phyloP scores from a whole-genome alignment of 352 stramenopile species.

The Pythium dissotocum region DNA sequence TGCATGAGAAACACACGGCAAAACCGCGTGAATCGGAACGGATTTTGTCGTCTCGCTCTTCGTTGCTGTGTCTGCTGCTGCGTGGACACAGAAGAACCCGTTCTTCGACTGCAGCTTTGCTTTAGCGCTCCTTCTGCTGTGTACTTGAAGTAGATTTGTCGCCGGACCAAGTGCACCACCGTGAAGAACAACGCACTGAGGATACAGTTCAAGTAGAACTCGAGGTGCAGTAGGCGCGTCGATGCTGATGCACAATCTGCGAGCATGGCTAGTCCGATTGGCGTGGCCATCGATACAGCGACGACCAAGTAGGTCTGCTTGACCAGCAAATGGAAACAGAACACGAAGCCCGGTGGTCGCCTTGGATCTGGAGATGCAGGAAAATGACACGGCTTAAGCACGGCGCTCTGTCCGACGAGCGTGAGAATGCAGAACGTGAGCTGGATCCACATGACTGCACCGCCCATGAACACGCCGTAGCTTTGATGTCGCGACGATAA shows the following conservation, averaged over 20 bases:
- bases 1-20: constrained; percentile 14
- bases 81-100: background rate
- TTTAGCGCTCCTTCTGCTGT: background rate
- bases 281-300: background rate
- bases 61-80: background rate
- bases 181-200: constrained; percentile 30
- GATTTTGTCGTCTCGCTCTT: background rate
- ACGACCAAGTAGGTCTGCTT: background rate
- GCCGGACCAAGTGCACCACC: constrained; percentile 18
- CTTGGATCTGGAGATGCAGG: background rate
- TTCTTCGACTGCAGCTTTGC: background rate
- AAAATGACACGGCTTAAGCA: constrained; percentile 34
- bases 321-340: constrained; percentile 16
- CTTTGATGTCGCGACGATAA: constrained; percentile 18
- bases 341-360: constrained; percentile 3
- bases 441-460: constrained; percentile 34
- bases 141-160: constrained; percentile 27
- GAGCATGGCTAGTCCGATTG: constrained; percentile 19
- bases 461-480: constrained; percentile 27
- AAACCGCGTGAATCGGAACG: background rate
- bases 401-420: constrained; percentile 14
- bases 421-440: constrained; percentile 32
- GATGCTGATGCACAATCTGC: constrained; percentile 6
- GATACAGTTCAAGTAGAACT: constrained; percentile 32
- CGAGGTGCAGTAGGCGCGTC: background rate